These are phyloP conservation scores for Draba incana DNA, from an alignment of 345 rosid species.

Conservation along the genomic window DNA sequence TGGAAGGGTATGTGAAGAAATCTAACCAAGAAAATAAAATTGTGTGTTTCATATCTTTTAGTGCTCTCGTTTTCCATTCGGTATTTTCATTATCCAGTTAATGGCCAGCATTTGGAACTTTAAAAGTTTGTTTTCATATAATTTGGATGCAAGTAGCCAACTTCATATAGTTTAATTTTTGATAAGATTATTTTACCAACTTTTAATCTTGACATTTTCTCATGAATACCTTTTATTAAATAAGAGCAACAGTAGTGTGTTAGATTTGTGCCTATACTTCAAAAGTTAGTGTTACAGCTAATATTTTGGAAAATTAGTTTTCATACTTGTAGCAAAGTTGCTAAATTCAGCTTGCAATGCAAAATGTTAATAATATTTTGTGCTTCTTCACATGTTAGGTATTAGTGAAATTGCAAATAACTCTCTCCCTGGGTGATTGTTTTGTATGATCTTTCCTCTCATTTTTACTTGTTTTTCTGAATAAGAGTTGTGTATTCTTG, in stretches of 20 bases:
- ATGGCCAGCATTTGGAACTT: not conserved
- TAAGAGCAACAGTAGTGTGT: not conserved
- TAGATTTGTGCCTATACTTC: not conserved
- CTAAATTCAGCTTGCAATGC: constrained; percentile 3
- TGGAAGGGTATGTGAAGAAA: constrained; percentile 69
- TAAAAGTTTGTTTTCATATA: too few relatives aligned
- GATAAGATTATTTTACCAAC: not conserved
- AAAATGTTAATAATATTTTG: not conserved
- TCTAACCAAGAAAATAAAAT: not conserved
- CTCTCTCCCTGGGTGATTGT: not conserved
- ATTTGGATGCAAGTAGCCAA: too few relatives aligned
- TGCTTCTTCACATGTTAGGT: constrained; percentile 10
- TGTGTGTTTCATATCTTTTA: constrained; percentile 1
- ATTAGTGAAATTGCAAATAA: not conserved
- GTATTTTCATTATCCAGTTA: not conserved
- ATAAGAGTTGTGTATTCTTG: constrained; percentile 25
- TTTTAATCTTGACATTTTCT: constrained; percentile 6
- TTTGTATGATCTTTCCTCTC: not conserved
- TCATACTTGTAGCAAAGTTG: not conserved
- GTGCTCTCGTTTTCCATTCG: too few relatives aligned
- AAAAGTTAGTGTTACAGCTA: constrained; percentile 2
- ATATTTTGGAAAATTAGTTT: not conserved
- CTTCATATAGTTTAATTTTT: not conserved
- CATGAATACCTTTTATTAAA: not conserved
- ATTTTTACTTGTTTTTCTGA: constrained; percentile 18